Evolutionary conservation across 345 rosid genomes (phyloP).

Genomic region (Lepidium africanum): DNA sequence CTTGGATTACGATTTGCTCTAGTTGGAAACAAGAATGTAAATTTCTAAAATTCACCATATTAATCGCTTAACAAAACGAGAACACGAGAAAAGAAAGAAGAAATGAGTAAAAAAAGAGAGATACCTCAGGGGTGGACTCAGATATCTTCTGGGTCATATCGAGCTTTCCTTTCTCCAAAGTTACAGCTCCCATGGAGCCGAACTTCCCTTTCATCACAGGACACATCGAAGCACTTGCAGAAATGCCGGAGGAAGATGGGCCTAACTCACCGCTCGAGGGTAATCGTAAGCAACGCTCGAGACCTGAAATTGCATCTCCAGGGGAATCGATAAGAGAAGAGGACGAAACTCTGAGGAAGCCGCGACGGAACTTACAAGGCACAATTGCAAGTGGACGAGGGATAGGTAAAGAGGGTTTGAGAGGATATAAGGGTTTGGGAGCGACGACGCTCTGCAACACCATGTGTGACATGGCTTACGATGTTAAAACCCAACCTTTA

Average conservation of each 20-base stretch:
- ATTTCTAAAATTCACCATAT: background rate
- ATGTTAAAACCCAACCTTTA: background rate
- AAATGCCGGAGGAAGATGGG: slow-evolving; percentile 23
- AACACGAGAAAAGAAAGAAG: background rate
- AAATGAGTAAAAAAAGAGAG: background rate
- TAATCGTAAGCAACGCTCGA: slow-evolving; percentile 59
- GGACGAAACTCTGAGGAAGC: slow-evolving; percentile 29
- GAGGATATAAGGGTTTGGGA: slow-evolving; percentile 32
- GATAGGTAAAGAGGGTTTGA: slow-evolving; percentile 31
- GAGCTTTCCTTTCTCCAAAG: slow-evolving; percentile 86
- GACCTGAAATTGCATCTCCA: slow-evolving; percentile 31
- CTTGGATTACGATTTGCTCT: background rate
- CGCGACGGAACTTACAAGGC: slow-evolving; percentile 35
- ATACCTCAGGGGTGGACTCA: slow-evolving; percentile 71
- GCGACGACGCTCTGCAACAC: slow-evolving; percentile 36
- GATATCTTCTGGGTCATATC: slow-evolving; percentile 56
- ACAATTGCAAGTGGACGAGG: slow-evolving; percentile 26
- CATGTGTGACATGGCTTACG: slow-evolving; percentile 33
- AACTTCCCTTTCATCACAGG: slow-evolving; percentile 68
- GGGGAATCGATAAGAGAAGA: slow-evolving; percentile 39
- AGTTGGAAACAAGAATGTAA: background rate
- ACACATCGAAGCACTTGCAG: slow-evolving; percentile 33
- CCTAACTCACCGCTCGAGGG: slow-evolving; percentile 26
- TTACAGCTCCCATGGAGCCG: slow-evolving; percentile 72
- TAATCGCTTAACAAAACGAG: background rate